A percentile compares a stretch with the other conserved stretches of the same genome.
Conservation (phyloP, 352 stramenopile genomes). For the Globisporangium spinosum region DNA sequence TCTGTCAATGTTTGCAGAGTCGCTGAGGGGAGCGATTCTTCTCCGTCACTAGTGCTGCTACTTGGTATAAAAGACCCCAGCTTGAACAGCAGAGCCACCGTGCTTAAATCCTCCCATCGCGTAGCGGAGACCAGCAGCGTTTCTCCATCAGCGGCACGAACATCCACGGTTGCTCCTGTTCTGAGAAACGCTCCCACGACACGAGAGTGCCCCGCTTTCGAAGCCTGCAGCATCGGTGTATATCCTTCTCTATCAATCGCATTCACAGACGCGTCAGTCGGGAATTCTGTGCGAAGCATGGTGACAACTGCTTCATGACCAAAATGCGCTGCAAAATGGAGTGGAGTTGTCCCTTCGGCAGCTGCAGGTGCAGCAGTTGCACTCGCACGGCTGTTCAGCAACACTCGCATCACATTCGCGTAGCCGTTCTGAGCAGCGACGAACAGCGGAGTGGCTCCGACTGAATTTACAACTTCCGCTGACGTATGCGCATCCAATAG, state of each 20-base stretch:
- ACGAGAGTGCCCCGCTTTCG: neutral
- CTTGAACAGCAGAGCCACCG: neutral
- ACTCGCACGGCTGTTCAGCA: too few relatives aligned
- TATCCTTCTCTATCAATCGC: neutral
- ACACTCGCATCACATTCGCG: too few relatives aligned
- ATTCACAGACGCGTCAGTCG: neutral
- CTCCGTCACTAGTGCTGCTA: neutral
- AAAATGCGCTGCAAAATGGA: too few relatives aligned
- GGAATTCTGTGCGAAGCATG: too few relatives aligned
- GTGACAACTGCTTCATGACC: too few relatives aligned
- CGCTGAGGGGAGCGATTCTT: neutral
- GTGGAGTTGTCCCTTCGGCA: too few relatives aligned
- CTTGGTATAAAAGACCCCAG: neutral
- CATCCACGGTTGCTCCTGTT: neutral
- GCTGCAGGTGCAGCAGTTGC: too few relatives aligned
- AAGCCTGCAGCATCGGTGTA: neutral
- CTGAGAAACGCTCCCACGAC: neutral
- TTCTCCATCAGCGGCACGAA: neutral
- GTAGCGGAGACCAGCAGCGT: conserved; percentile 2
- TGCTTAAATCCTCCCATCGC: neutral
- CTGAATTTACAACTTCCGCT: too few relatives aligned
- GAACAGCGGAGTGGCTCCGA: too few relatives aligned
- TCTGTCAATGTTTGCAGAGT: conserved; percentile 3
- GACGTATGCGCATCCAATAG: too few relatives aligned
- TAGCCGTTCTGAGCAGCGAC: too few relatives aligned